phyloP scores from a whole-genome alignment of 805 yeast species.

The Starmerella bombi region DNA sequence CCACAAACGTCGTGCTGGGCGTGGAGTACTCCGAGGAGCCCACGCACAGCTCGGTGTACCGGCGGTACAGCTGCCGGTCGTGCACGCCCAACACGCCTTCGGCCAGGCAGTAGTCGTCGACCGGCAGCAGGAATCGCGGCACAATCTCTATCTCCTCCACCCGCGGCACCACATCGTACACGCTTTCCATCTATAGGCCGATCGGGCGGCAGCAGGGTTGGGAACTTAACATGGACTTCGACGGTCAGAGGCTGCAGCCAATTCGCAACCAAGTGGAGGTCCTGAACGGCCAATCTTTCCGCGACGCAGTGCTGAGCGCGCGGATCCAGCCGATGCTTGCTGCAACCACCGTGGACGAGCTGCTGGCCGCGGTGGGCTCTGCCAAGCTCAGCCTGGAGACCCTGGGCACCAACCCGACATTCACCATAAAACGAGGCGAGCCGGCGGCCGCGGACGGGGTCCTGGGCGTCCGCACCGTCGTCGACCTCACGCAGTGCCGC shows the following conservation, averaged over 20 bases:
- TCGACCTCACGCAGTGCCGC: constrained; percentile 12
- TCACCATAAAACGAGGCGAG: constrained; percentile 1
- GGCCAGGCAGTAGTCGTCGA: constrained; percentile 5
- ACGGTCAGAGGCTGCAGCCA: constrained; percentile 22
- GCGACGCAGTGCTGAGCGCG: constrained; percentile 21
- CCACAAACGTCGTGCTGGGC: constrained; percentile 16
- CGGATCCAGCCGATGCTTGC: constrained; percentile 23
- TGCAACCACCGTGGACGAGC: constrained; percentile 19
- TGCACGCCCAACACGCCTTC: constrained; percentile 23
- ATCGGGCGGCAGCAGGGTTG: background rate
- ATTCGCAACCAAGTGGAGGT: constrained; percentile 23
- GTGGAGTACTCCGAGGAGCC: background rate
- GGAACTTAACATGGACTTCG: constrained; percentile 12
- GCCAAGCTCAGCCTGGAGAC: constrained; percentile 19
- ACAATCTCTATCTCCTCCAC: constrained; percentile 11
- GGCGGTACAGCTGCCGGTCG: constrained; percentile 9
- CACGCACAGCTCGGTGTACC: constrained; percentile 12
- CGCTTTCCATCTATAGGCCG: background rate
- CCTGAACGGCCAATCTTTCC: constrained; percentile 22
- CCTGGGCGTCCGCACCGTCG: constrained; percentile 10
- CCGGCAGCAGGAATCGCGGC: constrained; percentile 11
- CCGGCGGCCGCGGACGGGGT: constrained; percentile 1
- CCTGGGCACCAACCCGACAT: constrained; percentile 16
- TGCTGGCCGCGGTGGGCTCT: constrained; percentile 20
- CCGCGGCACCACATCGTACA: background rate